Evolutionary conservation across 2,329 filamentous ascomycete genomes (phyloP), one percentile per base, ranked within the genome.

Genomic region (Xylaria sp.): DNA sequence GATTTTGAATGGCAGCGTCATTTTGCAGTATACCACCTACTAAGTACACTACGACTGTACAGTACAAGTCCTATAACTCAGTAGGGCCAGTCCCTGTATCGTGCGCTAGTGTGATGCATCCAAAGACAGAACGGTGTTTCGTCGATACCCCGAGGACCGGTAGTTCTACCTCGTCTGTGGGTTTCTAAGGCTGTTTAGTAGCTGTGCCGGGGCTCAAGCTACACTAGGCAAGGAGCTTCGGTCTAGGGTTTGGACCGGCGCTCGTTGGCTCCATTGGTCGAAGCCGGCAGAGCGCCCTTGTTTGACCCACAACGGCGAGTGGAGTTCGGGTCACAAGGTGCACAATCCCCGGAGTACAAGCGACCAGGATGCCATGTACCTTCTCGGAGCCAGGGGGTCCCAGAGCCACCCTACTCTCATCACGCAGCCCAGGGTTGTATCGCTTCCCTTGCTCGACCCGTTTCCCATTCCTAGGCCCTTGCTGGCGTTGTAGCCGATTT

Each of bases 251-350:
- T n/a, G 29, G 40, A 21, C n/a, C 27, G 6, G 40, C 27, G 23
- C 47, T 61, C 32, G 1, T 12, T 37, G 59, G 13, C 53, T 53
- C 50, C 29, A 72, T 58, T 72, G 70, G 70, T 32, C 50, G 29
- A 51, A 16, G 32, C 8, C 25, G 27, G 12, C n/a, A n/a, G 57
- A 51, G 18, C 37, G 50, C 35, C 65, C 65, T 18, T 68, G 57
- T 60, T 44, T 16, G 23, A 23, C 63, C 60, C 71, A 72, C 61
- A 68, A 51, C 18, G 32, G 13, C 70, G 21, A 61, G 70, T 70
- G 70, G 70, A 42, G 60, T 65, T 67, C n/a, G 54, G 71, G 69
- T 73, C 71, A 73, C 71, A 73, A 71, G 71, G 63, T 69, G 60
- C 63, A 37, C 37, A 58, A 18, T 57, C 35, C 53, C 63, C 65